Evolutionary conservation across 2,329 filamentous ascomycete genomes (phyloP).

Genomic region (Ceratocystiopsis sp.): DNA sequence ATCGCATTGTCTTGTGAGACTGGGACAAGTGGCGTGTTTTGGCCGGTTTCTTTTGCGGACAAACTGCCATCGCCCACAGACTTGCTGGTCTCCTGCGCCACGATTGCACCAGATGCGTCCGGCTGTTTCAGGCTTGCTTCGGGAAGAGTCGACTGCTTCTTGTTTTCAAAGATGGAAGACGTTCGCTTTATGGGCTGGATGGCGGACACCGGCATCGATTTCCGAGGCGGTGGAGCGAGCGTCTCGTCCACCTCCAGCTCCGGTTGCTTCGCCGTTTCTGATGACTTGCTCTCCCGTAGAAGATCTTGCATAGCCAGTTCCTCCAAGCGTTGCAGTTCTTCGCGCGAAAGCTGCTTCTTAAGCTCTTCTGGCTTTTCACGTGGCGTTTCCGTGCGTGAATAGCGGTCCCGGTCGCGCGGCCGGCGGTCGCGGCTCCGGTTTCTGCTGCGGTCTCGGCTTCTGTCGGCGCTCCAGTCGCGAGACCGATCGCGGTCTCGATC

Average conservation of each 20-base stretch:
- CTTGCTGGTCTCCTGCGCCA: no score
- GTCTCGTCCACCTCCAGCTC: constrained; percentile 40
- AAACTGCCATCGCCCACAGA: no score
- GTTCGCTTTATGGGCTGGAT: constrained; percentile 38
- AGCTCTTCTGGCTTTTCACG: constrained; percentile 25
- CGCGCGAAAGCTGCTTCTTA: constrained; percentile 38
- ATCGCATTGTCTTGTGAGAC: no score
- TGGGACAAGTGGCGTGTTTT: no score
- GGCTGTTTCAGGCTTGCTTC: no score
- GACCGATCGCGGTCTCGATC: no score
- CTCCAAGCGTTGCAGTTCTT: constrained; percentile 40
- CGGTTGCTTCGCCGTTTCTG: constrained; percentile 26
- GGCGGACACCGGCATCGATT: constrained; percentile 35
- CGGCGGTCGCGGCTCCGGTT: constrained; percentile 17
- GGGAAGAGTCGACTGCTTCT: constrained; percentile 13
- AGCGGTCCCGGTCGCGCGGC: constrained; percentile 13
- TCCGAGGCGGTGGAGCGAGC: constrained; percentile 36
- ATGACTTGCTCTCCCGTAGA: constrained; percentile 38
- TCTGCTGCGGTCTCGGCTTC: constrained; percentile 14
- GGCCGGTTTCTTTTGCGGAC: no score
- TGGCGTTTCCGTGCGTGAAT: constrained; percentile 20
- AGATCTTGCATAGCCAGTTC: constrained; percentile 41
- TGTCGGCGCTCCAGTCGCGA: constrained; percentile 8
- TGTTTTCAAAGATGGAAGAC: constrained; percentile 27
- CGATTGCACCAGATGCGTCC: no score